Evolutionary conservation across 23 red algal species (phyloP).

Genomic region (Rhodosorus marinus): DNA sequence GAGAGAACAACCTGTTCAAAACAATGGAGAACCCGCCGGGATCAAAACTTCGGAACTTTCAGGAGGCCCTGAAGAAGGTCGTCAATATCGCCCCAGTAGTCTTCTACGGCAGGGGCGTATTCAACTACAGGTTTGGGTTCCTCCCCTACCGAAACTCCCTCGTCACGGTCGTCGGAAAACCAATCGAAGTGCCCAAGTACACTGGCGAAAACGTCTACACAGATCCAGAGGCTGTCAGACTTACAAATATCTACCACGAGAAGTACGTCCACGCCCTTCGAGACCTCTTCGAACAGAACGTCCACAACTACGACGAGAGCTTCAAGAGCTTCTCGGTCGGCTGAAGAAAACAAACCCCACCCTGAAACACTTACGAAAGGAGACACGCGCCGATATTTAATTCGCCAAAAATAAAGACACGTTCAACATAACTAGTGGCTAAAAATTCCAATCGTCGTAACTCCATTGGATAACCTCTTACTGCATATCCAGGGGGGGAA

Average conservation of each 20-base stretch:
- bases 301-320: constrained; percentile 1
- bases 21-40: neutral
- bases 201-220: neutral
- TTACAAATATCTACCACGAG: neutral
- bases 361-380: too few species aligned
- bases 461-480: too few species aligned
- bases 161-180: neutral
- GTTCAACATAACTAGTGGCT: too few species aligned
- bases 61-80: neutral
- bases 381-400: too few species aligned
- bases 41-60: neutral
- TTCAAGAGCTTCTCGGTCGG: too few species aligned
- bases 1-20: constrained; percentile 1
- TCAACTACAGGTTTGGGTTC: constrained; percentile 1
- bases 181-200: neutral
- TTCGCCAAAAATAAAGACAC: too few species aligned
- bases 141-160: neutral
- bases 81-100: neutral
- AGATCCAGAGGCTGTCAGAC: neutral
- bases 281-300: neutral
- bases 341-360: too few species aligned
- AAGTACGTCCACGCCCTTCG: neutral
- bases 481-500: too few species aligned
- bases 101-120: neutral
- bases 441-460: too few species aligned